A percentile compares a stretch with the other conserved stretches of the same genome.
Evolutionary conservation across 305 asterid genomes (phyloP).

Genomic region (Fraxinus paxiana): DNA sequence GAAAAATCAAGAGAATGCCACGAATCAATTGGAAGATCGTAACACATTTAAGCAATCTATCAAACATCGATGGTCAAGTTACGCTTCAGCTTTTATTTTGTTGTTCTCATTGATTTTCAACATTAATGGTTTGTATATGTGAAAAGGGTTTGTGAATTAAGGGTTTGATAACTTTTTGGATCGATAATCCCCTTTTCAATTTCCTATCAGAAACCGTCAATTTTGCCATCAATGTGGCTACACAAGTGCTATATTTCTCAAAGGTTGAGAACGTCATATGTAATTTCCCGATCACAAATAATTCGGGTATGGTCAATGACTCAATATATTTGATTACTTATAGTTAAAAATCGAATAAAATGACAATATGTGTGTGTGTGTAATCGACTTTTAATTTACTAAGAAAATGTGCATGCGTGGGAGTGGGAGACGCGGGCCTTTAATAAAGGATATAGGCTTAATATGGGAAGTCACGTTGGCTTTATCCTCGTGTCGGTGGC

Average conservation of each 20-base stretch:
- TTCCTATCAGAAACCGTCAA: neutral
- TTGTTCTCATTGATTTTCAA: no score
- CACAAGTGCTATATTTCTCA: neutral
- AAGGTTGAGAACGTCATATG: neutral
- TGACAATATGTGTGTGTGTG: neutral
- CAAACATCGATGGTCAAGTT: no score
- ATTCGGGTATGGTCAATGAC: neutral
- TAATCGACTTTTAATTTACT: neutral
- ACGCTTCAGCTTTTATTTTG: no score
- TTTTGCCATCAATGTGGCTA: neutral
- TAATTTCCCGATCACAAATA: neutral
- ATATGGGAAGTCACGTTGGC: slow-evolving; percentile 23
- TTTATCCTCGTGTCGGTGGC: slow-evolving; percentile 44
- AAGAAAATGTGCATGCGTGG: neutral
- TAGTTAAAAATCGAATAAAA: neutral
- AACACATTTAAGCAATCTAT: no score
- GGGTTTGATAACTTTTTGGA: no score
- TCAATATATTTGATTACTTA: neutral
- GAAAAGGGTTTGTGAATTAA: no score
- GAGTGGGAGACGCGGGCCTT: neutral
- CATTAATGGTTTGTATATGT: no score
- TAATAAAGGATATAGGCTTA: slow-evolving; percentile 23
- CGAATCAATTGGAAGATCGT: no score
- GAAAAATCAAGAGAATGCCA: no score
- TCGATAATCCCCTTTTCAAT: no score